Evolutionary conservation across 345 rosid species (phyloP).

Genomic region (Citrus sinensis): DVS_A1.0 CM039166.1:14548501-14549000

Average conservation of each 20-base stretch:
- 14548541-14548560: not conserved
- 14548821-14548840: not conserved
- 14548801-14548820: not conserved
- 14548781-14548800: constrained; percentile 11
- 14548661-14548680: not conserved
- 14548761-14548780: not conserved
- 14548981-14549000: constrained; percentile 78
- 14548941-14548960: constrained; percentile 76
- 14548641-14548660: not conserved
- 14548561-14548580: not conserved
- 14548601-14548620: not conserved
- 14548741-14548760: constrained; percentile 1
- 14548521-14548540: not conserved
- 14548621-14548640: not conserved
- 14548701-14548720: not conserved
- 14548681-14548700: not conserved
- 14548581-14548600: not conserved
- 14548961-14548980: constrained; percentile 66
- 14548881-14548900: not conserved
- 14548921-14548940: not conserved
- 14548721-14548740: not conserved
- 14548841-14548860: not conserved
- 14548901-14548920: not conserved
- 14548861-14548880: not conserved
- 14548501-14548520: not conserved